Conservation (phyloP, 352 stramenopile species). For the Halophytophthora polymorphica region DNA sequence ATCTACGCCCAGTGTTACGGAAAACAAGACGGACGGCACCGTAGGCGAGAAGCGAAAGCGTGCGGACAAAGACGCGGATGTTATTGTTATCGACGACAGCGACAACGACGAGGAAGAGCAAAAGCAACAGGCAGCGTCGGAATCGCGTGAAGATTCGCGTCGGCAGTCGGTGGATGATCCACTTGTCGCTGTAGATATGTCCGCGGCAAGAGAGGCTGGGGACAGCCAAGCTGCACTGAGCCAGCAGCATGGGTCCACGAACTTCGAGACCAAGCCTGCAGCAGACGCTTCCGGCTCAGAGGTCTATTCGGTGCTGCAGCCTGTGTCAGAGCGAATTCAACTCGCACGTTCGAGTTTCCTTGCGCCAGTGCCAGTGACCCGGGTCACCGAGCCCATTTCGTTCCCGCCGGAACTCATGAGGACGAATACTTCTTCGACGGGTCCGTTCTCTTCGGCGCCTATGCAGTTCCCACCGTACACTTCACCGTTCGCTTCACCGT, state of each 20-base stretch:
- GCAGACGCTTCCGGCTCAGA: background rate
- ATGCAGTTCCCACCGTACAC: slow-evolving; percentile 6
- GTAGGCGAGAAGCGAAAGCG: slow-evolving; percentile 47
- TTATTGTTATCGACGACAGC: slow-evolving; percentile 60
- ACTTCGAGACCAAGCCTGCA: background rate
- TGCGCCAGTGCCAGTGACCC: background rate
- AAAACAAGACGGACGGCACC: background rate
- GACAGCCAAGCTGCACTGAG: too few species aligned
- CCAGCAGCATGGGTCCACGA: slow-evolving; percentile 3
- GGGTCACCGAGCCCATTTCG: slow-evolving; percentile 21
- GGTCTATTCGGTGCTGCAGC: slow-evolving; percentile 2
- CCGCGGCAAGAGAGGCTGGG: too few species aligned
- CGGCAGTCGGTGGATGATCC: background rate
- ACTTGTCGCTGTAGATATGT: background rate
- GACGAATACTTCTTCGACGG: slow-evolving; percentile 1
- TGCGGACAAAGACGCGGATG: slow-evolving; percentile 27
- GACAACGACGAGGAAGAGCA: slow-evolving; percentile 17
- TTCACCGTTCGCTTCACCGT: slow-evolving; percentile 4
- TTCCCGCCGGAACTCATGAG: slow-evolving; percentile 12
- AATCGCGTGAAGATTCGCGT: too few species aligned
- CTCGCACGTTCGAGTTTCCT: background rate
- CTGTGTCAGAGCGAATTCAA: background rate
- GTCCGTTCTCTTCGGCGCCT: background rate
- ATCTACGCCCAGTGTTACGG: background rate
- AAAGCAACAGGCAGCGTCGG: background rate